Evolutionary conservation across 2,329 filamentous ascomycete species (phyloP), one percentile per base, ranked within the genome.

Genomic region (Xylariaceae sp.): DNA sequence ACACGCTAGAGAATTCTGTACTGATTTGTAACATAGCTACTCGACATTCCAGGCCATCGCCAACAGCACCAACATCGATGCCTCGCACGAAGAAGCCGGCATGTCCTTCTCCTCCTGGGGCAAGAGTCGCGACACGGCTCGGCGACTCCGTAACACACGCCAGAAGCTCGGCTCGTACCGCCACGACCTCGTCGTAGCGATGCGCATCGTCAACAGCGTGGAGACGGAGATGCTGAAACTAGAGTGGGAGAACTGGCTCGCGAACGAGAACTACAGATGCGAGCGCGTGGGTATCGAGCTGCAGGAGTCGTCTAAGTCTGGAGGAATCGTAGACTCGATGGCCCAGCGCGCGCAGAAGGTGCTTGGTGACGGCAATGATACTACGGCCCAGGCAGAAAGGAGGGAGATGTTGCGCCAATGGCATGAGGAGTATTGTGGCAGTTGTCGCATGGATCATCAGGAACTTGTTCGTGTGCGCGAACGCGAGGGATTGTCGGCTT

Each of bases 161-260:
- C 89, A 96, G 73, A 84, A 88, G 23, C 83, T 99, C 0, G 93
- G 89, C 0, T 79, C 84, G 1, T 94, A 97, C 72, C 83, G 94
- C 2, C 91, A 99, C 72, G 92, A 97, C 70, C 79, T 99, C 17
- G 77, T 97, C 2, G 92, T 99, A 4, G 92, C 92, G 4, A 86
- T 97, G 78, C 86, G 92, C 3, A 84, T 97, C 2, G 87, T 97
- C 61, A 97, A 97, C 74, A 88, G 83, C 59, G 86, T 97, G 34
- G 94, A 97, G 78, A 82, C 83, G 60, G 92, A 97, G 73, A 87
- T 96, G 72, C 75, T 97, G 56, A 83, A 86, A 68, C 88, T 88
- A 0, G 93, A 97, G 73, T 99, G 92, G 88, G 92, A 96, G 76
- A 89, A 90, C 64, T 99, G 93, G 92, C 81, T 97, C 35, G 75